These are phyloP conservation scores for Conringia planisiliqua DNA, from an alignment of 345 rosid genomes.

Conservation along the genomic window DNA sequence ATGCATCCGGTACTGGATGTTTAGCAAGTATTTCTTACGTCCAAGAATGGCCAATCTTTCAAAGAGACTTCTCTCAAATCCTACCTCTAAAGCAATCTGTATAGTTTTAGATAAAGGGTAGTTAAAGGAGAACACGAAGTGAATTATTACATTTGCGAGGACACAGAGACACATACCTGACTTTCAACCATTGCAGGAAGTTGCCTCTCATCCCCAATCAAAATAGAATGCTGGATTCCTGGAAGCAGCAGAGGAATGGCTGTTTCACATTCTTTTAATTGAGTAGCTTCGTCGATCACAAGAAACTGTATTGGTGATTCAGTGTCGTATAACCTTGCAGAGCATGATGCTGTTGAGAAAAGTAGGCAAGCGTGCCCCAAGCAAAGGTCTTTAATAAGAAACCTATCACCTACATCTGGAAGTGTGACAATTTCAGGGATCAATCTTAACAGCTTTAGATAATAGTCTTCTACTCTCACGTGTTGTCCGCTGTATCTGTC, in stretches of 20 bases:
- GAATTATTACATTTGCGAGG: no score
- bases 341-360: constrained; percentile 47
- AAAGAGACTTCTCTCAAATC: constrained; percentile 64
- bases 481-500: background rate
- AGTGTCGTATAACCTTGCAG: constrained; percentile 29
- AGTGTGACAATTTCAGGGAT: constrained; percentile 10
- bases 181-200: constrained; percentile 48
- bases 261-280: constrained; percentile 51
- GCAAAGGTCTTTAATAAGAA: constrained; percentile 28
- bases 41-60: constrained; percentile 50
- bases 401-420: constrained; percentile 4
- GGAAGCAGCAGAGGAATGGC: constrained; percentile 42
- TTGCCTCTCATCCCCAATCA: constrained; percentile 46
- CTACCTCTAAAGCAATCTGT: constrained; percentile 43
- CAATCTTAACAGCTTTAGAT: constrained; percentile 8
- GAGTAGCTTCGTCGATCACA: constrained; percentile 54
- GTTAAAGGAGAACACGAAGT: background rate
- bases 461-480: background rate
- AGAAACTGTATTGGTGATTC: constrained; percentile 30
- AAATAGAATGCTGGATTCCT: constrained; percentile 40
- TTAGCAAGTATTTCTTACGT: constrained; percentile 46
- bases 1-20: constrained; percentile 71
- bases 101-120: background rate
- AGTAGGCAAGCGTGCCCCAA: constrained; percentile 36
- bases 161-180: constrained; percentile 19